Evolutionary conservation across 768 basidiomycete species (phyloP).

Genomic region (Xerocomellus dryophilus): DNA sequence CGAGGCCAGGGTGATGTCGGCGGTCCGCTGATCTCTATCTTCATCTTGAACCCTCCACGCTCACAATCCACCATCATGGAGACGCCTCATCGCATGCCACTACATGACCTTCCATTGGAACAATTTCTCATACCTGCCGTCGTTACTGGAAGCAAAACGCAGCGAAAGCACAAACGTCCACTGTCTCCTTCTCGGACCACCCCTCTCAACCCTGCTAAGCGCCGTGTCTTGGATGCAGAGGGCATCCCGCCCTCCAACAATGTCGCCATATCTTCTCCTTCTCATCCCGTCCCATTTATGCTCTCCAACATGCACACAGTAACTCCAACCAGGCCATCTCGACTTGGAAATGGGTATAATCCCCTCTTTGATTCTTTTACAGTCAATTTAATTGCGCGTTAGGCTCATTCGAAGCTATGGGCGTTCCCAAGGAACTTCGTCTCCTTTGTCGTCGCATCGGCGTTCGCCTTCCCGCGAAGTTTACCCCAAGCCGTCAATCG

Average conservation of each 20-base stretch:
- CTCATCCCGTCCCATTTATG: conserved; percentile 31
- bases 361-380: conserved; percentile 22
- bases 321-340: conserved; percentile 36
- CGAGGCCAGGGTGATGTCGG: conserved; percentile 26
- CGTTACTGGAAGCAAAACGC: conserved; percentile 17
- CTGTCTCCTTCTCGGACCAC: conserved; percentile 51
- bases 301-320: conserved; percentile 16
- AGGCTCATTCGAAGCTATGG: conserved; percentile 15
- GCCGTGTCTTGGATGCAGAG: conserved; percentile 59
- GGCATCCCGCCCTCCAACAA: conserved; percentile 40
- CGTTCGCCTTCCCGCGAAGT: conserved; percentile 17
- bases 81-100: conserved; percentile 42
- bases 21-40: conserved; percentile 24
- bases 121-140: conserved; percentile 43
- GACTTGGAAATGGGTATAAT: conserved; percentile 30
- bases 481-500: conserved; percentile 35
- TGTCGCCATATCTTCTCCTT: conserved; percentile 16
- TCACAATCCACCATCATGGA: conserved; percentile 20
- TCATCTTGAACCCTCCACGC: conserved; percentile 3
- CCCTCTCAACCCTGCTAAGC: conserved; percentile 62
- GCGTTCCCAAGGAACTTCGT: conserved; percentile 5
- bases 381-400: conserved; percentile 36
- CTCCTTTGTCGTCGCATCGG: conserved; percentile 11
- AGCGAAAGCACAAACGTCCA: conserved; percentile 54
- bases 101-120: conserved; percentile 60